These are phyloP conservation scores for Trichoderma koningii DNA, from an alignment of 2,329 filamentous ascomycete species.

Conservation along the genomic window DNA sequence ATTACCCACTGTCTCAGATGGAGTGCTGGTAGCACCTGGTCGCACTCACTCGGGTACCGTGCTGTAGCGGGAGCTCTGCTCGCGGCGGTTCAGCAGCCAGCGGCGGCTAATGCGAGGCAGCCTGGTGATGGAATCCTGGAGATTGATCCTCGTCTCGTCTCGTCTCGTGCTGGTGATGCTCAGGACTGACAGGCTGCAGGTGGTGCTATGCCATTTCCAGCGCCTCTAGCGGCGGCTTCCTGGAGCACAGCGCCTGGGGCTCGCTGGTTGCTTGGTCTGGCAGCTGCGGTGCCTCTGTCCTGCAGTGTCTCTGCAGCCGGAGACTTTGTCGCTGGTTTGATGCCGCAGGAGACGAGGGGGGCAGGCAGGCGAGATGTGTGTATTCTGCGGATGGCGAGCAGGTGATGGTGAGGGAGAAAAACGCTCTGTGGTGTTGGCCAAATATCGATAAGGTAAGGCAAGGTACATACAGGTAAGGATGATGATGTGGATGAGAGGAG, in stretches of 20 bases:
- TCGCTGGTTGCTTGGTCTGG: not conserved
- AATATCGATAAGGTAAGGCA: not conserved
- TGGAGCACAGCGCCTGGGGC: slow-evolving; percentile 15
- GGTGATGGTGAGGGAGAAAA: not conserved
- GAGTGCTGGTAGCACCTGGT: not conserved
- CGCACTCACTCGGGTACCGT: not conserved
- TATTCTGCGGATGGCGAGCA: no score
- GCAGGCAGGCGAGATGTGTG: not conserved
- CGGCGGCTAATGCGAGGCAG: slow-evolving; percentile 22
- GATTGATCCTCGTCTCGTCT: no score
- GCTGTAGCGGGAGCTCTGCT: not conserved
- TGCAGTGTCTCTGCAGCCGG: not conserved
- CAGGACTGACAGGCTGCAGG: slow-evolving; percentile 26
- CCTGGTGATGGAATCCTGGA: slow-evolving; percentile 15
- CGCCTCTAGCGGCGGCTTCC: slow-evolving; percentile 2
- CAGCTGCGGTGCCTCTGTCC: slow-evolving; percentile 5
- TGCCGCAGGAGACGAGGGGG: not conserved
- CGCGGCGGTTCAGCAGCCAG: not conserved
- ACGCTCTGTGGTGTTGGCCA: not conserved
- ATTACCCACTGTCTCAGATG: not conserved
- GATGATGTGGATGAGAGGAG: not conserved
- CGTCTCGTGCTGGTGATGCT: slow-evolving; percentile 26
- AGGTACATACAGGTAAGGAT: no score
- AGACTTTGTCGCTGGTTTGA: not conserved
- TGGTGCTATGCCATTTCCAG: slow-evolving; percentile 26